These are phyloP conservation scores for Epichloe brachyelytri DNA, from an alignment of 2,329 filamentous ascomycete species.

Conservation along the genomic window DNA sequence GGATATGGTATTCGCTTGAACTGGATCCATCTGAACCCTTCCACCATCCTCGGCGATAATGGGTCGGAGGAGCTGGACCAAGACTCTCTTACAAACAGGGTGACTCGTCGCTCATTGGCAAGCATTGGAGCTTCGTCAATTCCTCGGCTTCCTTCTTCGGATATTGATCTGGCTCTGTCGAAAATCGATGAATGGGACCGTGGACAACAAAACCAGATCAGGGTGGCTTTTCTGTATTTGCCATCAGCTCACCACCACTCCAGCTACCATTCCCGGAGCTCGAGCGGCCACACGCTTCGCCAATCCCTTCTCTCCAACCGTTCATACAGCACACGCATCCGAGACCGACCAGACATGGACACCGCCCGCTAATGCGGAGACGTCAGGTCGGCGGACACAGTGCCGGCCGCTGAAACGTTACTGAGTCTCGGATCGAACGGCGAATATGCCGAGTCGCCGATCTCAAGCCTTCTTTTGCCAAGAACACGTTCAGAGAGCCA, in stretches of 20 bases:
- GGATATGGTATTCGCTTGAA: conserved; percentile 11
- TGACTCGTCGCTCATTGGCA: background rate
- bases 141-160: conserved; percentile 1
- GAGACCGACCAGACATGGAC: background rate
- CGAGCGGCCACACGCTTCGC: background rate
- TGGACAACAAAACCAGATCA: background rate
- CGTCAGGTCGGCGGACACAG: background rate
- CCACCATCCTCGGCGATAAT: background rate
- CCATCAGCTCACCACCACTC: background rate
- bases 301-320: background rate
- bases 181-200: conserved; percentile 7
- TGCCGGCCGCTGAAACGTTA: background rate
- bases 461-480: background rate
- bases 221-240: background rate
- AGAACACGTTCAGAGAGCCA: background rate
- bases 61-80: background rate
- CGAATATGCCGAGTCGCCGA: background rate
- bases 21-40: conserved; percentile 7
- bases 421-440: background rate
- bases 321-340: background rate
- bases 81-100: background rate
- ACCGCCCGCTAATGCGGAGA: background rate
- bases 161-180: conserved; percentile 3
- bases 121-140: background rate
- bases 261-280: background rate